Base-by-base conservation (phyloP, 73 alveolate species). In the Stentor roeselii region DNA sequence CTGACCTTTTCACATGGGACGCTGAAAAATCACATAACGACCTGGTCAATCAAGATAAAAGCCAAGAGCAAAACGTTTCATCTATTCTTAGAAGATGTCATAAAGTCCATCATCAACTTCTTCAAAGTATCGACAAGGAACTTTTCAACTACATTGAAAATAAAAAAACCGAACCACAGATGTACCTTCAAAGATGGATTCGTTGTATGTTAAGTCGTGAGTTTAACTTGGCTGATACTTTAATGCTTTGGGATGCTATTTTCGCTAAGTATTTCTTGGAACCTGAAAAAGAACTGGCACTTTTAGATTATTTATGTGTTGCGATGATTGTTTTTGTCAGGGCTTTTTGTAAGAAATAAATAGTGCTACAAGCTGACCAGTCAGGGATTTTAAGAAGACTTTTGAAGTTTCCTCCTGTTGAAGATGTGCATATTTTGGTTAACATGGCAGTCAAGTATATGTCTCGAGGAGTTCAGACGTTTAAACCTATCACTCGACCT, bases 291-390 rank as follows among this genome's bases (percentile, higher is more conserved):
- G 91, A 85, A 1, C 74, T 91, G 39, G 84, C 83, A 32, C 67
- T 75, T 60, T 84, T 88, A 3, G 96, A 91, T 75, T 84, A 36
- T 60, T 82, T 91, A 34, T 89, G 94, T 76, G 85, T 89, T 2
- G 89, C 93, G 3, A 91, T 91, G 96, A 87, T 89, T 3, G 85
- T 42, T 27, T 76, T 76, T 41, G 84, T 76, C 21, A 76, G 74
- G 37, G 31, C 6, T 14, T 76, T 61, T 61, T 61, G 82, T 61
- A 61, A 61, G 82, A 30, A 14, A n/a, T 61, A 61, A 11, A 14
- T 40, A 2, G 78, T 76, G 3, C 2, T 39, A 30, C 75, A 37
- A 32, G 21, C 36, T 2, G 84, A 76, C 39, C 60, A 40, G 2
- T 21, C 84, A n/a, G 74, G 74, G 37, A 39, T 37, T 0, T 76